Evolutionary conservation across 2,329 filamentous ascomycete genomes (phyloP), one percentile per base, ranked within the genome.

Genomic region (Aureobasidium uvarum): DNA sequence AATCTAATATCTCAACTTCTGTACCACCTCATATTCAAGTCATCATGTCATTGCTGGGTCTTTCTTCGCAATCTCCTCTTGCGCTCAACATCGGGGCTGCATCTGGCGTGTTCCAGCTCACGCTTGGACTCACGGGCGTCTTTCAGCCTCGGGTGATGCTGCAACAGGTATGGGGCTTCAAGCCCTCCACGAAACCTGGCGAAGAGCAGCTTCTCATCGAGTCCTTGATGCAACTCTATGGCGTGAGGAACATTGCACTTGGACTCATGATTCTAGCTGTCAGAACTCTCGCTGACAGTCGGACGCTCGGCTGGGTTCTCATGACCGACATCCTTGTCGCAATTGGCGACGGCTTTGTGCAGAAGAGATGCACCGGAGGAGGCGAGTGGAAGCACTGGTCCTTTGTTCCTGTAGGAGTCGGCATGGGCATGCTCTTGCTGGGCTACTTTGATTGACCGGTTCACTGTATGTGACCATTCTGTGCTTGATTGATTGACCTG

Each of bases 301-400:
- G 36, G 23, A 62, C 43, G 16, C 23, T 62, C 7, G 58, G 45
- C 43, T 51, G 20, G 39, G 33, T 62, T 31, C 28, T 62, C 11
- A 39, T 62, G 33, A 18, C 16, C 45, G 58, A 62, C 25, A 20
- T 62, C 1, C 33, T 62, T 39, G 58, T 62, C 45, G 58, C 45
- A 13, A 16, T 39, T 10, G 45, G 58, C 16, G 58, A 62, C 18
- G 58, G 58, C 20, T n/a, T 51, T 8, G 20, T 62, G 10, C 58
- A 62, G 45, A 51, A 31, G 23, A 39, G 14, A 51, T 4, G 23
- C 16, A 62, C 45, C 14, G 58, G 58, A 5, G 36, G 56, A n/a
- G 56, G 56, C 13, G 41, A 38, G 38, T 62, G 58, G 58, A 50
- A 62, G 33, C 58, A 62, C 31, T 62, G 58, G 58, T n/a, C 11